Conservation (phyloP, 2,329 filamentous ascomycete species). For the Sporothrix humicola region DNA sequence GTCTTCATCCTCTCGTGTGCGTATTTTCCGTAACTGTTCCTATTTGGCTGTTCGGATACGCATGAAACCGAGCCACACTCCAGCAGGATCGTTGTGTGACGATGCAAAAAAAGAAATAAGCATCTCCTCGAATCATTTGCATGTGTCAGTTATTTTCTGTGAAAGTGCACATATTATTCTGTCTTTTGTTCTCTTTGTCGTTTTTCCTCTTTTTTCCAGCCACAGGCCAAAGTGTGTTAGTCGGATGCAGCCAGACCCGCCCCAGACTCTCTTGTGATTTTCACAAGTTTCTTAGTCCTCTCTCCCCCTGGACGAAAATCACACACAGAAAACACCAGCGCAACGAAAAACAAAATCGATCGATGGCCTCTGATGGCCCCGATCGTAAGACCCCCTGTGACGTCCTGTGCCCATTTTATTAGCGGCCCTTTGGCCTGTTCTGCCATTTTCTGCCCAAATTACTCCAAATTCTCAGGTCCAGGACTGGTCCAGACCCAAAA, state of each 20-base stretch:
- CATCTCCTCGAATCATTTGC: not conserved
- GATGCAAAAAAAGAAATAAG: not conserved
- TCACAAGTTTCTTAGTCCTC: too few relatives aligned
- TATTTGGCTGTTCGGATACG: slow-evolving; percentile 10
- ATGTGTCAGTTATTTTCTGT: not conserved
- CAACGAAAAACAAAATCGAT: not conserved
- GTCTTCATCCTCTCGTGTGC: not conserved
- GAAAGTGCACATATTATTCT: not conserved
- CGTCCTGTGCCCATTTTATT: not conserved
- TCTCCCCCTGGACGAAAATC: not conserved
- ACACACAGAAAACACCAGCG: not conserved
- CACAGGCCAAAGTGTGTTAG: slow-evolving; percentile 9
- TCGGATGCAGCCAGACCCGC: slow-evolving; percentile 14
- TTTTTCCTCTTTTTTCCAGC: not conserved
- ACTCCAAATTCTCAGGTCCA: not conserved
- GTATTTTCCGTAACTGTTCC: not conserved
- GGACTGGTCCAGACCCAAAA: not conserved
- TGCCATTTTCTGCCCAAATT: not conserved
- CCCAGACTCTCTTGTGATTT: not conserved
- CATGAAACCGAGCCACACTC: slow-evolving; percentile 21
- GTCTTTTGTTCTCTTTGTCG: not conserved
- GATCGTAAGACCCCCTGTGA: slow-evolving; percentile 16
- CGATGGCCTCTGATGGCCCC: slow-evolving; percentile 23
- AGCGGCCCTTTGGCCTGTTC: slow-evolving; percentile 1
- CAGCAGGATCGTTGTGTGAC: not conserved